Conservation (phyloP, 176 grass and related monocot species). For the Oryza officinalis region DNA sequence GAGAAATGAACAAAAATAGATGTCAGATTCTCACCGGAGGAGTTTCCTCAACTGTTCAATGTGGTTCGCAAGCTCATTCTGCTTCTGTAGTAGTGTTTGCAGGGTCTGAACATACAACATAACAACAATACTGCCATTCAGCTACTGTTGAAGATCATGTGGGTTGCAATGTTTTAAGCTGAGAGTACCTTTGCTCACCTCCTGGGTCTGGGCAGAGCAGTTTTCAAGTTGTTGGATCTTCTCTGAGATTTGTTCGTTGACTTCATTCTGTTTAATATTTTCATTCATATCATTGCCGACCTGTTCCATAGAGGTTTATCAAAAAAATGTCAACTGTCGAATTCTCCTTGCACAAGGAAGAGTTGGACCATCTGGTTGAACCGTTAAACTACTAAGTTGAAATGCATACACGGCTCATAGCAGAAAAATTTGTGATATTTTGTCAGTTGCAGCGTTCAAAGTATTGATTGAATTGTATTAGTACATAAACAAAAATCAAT, state of each 20-base stretch:
- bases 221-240: slow-evolving; percentile 68
- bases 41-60: slow-evolving; percentile 67
- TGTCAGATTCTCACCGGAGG: slow-evolving; percentile 41
- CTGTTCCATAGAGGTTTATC: slow-evolving; percentile 40
- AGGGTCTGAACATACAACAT: slow-evolving; percentile 46
- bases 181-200: slow-evolving; percentile 47
- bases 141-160: not conserved
- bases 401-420: not conserved
- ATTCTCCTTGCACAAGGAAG: not conserved
- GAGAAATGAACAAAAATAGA: not conserved
- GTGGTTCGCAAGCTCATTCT: slow-evolving; percentile 58
- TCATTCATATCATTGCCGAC: slow-evolving; percentile 19
- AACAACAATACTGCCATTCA: slow-evolving; percentile 19
- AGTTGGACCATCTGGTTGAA: not conserved
- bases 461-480: slow-evolving; percentile 16
- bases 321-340: slow-evolving; percentile 13
- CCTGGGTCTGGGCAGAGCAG: slow-evolving; percentile 53
- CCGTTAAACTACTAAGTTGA: not conserved
- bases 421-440: not conserved
- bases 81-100: slow-evolving; percentile 60
- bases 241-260: slow-evolving; percentile 35
- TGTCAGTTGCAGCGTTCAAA: not conserved
- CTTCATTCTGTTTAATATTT: slow-evolving; percentile 30
- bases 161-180: slow-evolving; percentile 32
- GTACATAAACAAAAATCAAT: not conserved